Conservation (phyloP, 306 rosid species). For the Prunus mira region DNA sequence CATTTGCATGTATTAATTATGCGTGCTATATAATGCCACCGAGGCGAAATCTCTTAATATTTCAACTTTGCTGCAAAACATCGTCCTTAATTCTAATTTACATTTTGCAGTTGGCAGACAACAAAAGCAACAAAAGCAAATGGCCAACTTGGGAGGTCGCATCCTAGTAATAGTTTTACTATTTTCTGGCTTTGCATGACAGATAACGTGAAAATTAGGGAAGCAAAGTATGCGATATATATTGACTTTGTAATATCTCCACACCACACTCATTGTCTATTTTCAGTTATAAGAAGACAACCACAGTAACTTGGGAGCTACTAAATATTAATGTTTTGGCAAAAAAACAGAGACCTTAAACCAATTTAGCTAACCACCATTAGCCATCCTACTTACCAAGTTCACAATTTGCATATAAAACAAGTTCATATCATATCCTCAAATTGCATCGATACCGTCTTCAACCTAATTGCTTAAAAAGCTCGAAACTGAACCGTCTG, state of each 20-base stretch:
- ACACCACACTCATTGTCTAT: not conserved
- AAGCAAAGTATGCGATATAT: not conserved
- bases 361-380: not conserved
- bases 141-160: not conserved
- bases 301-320: not conserved
- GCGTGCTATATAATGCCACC: no score
- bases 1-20: no score
- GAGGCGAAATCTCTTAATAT: no score
- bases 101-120: not conserved
- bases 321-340: not conserved
- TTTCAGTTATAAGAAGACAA: not conserved
- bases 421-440: not conserved
- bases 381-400: not conserved
- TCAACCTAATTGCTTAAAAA: no score
- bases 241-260: not conserved
- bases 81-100: not conserved
- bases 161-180: not conserved
- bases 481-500: accelerated
- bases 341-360: not conserved
- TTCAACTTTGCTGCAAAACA: not conserved
- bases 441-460: no score
- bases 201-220: not conserved
- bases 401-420: not conserved
- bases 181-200: not conserved
- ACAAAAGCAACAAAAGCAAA: not conserved